Evolutionary conservation across 1,139 yeast genomes (phyloP).

Genomic region (Magnusiomyces ingens): DNA sequence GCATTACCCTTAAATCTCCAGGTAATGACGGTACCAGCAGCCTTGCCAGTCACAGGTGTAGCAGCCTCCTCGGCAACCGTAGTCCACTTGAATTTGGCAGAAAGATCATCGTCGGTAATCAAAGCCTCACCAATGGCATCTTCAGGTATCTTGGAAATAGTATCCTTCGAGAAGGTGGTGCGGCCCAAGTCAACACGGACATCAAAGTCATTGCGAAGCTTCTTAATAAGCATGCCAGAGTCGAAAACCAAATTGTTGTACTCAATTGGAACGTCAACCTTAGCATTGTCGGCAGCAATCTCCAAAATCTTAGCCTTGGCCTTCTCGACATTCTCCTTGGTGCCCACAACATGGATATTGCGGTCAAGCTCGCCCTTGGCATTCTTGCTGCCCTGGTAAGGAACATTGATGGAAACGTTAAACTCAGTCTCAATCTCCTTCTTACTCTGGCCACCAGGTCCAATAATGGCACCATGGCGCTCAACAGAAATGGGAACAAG

Average conservation of each 20-base stretch:
- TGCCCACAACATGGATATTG: constrained; percentile 34
- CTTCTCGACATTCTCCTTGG: constrained; percentile 28
- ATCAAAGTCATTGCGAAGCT: constrained; percentile 46
- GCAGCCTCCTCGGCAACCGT: constrained; percentile 21
- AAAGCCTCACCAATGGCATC: constrained; percentile 40
- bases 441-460: constrained; percentile 74
- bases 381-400: constrained; percentile 45
- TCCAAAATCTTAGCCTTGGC: constrained; percentile 31
- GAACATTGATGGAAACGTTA: constrained; percentile 59
- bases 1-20: constrained; percentile 38
- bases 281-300: constrained; percentile 37
- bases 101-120: constrained; percentile 20
- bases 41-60: constrained; percentile 8
- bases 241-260: constrained; percentile 60
- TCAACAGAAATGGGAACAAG: constrained; percentile 60
- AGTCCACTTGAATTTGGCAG: constrained; percentile 27
- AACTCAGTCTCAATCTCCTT: constrained; percentile 66
- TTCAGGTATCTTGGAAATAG: constrained; percentile 35
- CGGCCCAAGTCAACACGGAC: constrained; percentile 63
- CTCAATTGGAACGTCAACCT: constrained; percentile 48
- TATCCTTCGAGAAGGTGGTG: constrained; percentile 20
- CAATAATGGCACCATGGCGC: constrained; percentile 72
- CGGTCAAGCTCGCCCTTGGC: constrained; percentile 36
- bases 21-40: constrained; percentile 32
- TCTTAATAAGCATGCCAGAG: constrained; percentile 59